Base-by-base conservation (phyloP, 192 early-diverging fungal species). In the Oehlia diaphana region DNA sequence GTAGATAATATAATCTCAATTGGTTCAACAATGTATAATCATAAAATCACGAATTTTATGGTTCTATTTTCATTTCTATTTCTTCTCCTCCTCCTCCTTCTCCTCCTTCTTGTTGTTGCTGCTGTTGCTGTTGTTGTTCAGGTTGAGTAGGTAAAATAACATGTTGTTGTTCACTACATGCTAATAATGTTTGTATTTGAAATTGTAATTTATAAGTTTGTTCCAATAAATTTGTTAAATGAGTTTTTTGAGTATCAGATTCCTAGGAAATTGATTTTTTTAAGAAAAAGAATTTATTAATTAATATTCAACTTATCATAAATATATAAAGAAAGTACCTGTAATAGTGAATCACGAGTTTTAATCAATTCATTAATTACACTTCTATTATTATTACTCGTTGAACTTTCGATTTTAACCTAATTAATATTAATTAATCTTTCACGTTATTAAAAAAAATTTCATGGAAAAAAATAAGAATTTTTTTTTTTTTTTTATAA, bases 181-280 rank as follows among this genome's bases (percentile, higher is more conserved):
- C 33, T n/a, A 70, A 42, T 70, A 70, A 39, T 21, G 68, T 42
- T 44, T 70, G 68, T 70, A 70, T 70, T 21, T 44, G 68, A 70
- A 70, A 70, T 70, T 70, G 68, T 44, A 70, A n/a, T n/a, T 70
- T 42, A 70, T 70, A 70, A n/a, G 68, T 70, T 70, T 39, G 33
- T 9, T 70, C 68, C n/a, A 70, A 42, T 42, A 70, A 44, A 42
- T 39, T 42, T 9, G 33, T 70, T 42, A 70, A 39, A 70, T 70
- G 37, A 42, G 16, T 70, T 70, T 42, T 19, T n/a, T 70, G 68
- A 4, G 39, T 44, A 37, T 44, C 68, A 3, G 68, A 70, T 70
- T 70, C 68, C 68, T 70, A 44, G 8, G 0, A 8, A 42, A n/a
- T 35, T n/a, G 26, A 35, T 35, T 31, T 23, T 31, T 31, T 31